Evolutionary conservation across 2,329 filamentous ascomycete genomes (phyloP).

Genomic region (Amesomyces nigricolor): DNA sequence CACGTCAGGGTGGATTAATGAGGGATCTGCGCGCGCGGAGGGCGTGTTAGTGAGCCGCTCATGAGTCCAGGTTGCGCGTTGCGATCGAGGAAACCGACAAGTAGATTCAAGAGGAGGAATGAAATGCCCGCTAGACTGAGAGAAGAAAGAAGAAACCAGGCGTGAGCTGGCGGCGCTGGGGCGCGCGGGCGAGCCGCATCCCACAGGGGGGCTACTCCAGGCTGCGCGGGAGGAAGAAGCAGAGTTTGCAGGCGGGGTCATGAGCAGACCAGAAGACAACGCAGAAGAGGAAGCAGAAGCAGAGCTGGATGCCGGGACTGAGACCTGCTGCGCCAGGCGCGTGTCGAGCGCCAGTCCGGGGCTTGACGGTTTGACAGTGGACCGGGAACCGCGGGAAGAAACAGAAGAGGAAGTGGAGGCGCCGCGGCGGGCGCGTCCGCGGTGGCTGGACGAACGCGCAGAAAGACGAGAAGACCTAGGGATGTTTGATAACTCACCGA

Average conservation of each 20-base stretch:
- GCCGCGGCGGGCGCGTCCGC: neutral
- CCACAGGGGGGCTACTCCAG: conserved; percentile 29
- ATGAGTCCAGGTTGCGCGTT: conserved; percentile 14
- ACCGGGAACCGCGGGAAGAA: conserved; percentile 23
- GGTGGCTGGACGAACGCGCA: conserved; percentile 5
- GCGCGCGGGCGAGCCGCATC: conserved; percentile 23
- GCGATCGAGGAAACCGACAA: conserved; percentile 46
- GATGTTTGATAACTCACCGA: conserved; percentile 49
- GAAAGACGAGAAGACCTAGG: conserved; percentile 29
- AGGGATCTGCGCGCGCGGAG: conserved; percentile 42
- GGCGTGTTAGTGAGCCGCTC: conserved; percentile 34
- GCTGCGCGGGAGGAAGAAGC: conserved; percentile 24
- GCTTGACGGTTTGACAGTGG: conserved; percentile 18
- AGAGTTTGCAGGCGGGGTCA: conserved; percentile 30
- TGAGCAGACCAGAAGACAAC: conserved; percentile 28
- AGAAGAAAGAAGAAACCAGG: conserved; percentile 43
- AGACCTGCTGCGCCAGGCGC: conserved; percentile 24
- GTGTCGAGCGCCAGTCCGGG: conserved; percentile 28
- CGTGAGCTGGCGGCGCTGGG: conserved; percentile 27
- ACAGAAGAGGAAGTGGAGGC: conserved; percentile 23
- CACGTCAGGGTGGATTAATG: conserved; percentile 52
- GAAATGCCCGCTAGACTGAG: conserved; percentile 49
- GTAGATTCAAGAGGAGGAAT: conserved; percentile 46
- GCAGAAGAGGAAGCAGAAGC: conserved; percentile 23
- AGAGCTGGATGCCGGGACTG: conserved; percentile 27